Percentiles rank a stretch among this genome's conserved stretches.
These are phyloP conservation scores for Silene latifolia DNA, from an alignment of 148 eudicot genomes.

Conservation along the genomic window DNA sequence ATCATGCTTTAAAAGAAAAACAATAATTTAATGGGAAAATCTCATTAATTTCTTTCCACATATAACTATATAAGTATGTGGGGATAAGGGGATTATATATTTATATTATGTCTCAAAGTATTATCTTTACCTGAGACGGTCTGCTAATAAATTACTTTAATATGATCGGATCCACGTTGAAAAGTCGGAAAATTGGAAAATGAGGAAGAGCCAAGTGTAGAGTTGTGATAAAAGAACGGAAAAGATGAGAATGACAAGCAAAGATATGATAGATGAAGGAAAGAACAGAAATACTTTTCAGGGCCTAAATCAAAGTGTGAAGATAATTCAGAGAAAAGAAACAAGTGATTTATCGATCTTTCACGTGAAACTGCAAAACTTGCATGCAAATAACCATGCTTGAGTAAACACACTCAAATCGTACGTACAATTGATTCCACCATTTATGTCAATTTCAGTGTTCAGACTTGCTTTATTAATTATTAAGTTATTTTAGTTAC, in stretches of 20 bases:
- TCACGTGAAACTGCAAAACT: constrained; percentile 19
- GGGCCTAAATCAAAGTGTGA: not conserved
- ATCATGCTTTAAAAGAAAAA: too few relatives aligned
- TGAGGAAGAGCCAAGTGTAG: constrained; percentile 6
- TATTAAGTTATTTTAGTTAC: too few relatives aligned
- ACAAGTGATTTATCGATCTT: not conserved
- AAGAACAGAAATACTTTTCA: not conserved
- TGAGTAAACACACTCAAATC: not conserved
- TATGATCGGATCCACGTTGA: not conserved
- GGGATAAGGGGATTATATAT: too few relatives aligned
- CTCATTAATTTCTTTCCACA: too few relatives aligned
- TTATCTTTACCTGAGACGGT: too few relatives aligned
- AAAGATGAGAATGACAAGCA: not conserved
- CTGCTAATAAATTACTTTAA: too few relatives aligned
- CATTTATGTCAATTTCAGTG: not conserved
- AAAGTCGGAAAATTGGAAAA: not conserved
- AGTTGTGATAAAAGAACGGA: not conserved
- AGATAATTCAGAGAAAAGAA: not conserved
- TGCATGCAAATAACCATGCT: constrained; percentile 15
- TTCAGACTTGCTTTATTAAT: too few relatives aligned
- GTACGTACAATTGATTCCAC: constrained; percentile 4
- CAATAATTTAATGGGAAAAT: too few relatives aligned
- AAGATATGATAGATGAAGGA: not conserved
- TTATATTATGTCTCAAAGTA: too few relatives aligned
- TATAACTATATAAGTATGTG: too few relatives aligned